Percentiles rank a stretch among this genome's conserved stretches.
Conservation (phyloP, 2,329 filamentous ascomycete genomes). For the Lizonia empirigonia region DNA sequence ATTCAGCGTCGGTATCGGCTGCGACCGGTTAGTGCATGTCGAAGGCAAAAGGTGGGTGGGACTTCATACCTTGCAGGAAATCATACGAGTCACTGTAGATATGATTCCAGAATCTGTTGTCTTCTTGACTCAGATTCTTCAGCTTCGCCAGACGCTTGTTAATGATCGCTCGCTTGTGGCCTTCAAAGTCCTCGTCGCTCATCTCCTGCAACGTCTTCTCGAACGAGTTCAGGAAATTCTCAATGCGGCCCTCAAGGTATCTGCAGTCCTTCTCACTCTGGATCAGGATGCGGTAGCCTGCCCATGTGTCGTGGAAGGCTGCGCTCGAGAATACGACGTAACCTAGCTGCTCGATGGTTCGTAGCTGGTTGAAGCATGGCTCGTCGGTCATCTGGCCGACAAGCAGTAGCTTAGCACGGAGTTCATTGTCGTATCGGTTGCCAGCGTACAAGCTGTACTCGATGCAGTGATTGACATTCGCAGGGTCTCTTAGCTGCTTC, state of each 20-base stretch:
- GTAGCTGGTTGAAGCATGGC: slow-evolving; percentile 89
- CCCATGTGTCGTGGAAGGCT: slow-evolving; percentile 73
- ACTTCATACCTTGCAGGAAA: slow-evolving; percentile 79
- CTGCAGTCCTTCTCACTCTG: slow-evolving; percentile 86
- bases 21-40: slow-evolving; percentile 7
- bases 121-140: slow-evolving; percentile 90
- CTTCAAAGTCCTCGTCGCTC: slow-evolving; percentile 83
- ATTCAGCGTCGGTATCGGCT: slow-evolving; percentile 77
- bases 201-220: slow-evolving; percentile 72
- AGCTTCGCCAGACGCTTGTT: slow-evolving; percentile 87
- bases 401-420: slow-evolving; percentile 78
- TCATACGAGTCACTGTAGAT: slow-evolving; percentile 87
- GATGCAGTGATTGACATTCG: slow-evolving; percentile 72
- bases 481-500: slow-evolving; percentile 79
- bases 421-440: slow-evolving; percentile 61
- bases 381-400: slow-evolving; percentile 91
- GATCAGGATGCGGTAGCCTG: slow-evolving; percentile 84
- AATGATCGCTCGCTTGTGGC: slow-evolving; percentile 86
- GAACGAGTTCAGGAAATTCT: slow-evolving; percentile 77
- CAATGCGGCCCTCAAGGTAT: slow-evolving; percentile 86
- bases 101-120: slow-evolving; percentile 79
- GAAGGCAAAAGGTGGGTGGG: slow-evolving; percentile 5
- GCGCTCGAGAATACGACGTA: slow-evolving; percentile 92
- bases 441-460: slow-evolving; percentile 55
- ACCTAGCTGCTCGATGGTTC: slow-evolving; percentile 95